Evolutionary conservation across 1,284 basidiomycete genomes (phyloP), one percentile per base, ranked within the genome.

Genomic region (Puccinia novopanici): DNA sequence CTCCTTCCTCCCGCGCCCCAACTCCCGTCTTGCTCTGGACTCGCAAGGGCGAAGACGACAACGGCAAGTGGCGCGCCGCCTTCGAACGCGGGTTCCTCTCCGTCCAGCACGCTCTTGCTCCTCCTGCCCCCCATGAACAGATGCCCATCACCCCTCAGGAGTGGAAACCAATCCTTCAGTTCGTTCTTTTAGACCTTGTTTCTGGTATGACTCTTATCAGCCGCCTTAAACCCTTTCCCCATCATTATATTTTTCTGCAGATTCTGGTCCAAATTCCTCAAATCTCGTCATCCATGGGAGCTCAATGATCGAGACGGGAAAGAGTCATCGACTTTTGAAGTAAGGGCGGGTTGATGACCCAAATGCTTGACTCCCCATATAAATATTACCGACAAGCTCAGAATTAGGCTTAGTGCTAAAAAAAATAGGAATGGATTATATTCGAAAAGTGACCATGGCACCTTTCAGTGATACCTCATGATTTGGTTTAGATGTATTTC

Each of bases 1-100:
- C 88, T 9, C 83, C 84, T 8, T 73, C 48, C 0, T 85, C 84
- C 3, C 90, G 87, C 83, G 88, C 89, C 0, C 91, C 92, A 0
- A 91, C 92, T 91, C 0, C 87, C 2, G 42, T 61, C 45, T 65
- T 80, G 19, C 40, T 80, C 0, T 80, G 78, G 78, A 40, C 24
- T 40, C 70, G 71, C 15, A 80, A 52, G 45, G 57, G 59, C 61
- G 70, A 80, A 30, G 71, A 80, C 37, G 45, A 30, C 4, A 63
- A 37, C 5, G 70, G 59, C 12, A 72, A 61, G 54, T 74, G 57
- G 57, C 54, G 34, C 13, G 13, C 45, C 8, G 34, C 42, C 9
- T 80, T 80, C 59, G 48, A 71, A 55, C 68, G 68, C 8, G 78
- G 70, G 19, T 80, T 73, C 48, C 42, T 42, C n/a, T 74, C 54